phyloP scores from a whole-genome alignment of 2,329 filamentous ascomycete genomes.

The Fusarium sp. region DNA sequence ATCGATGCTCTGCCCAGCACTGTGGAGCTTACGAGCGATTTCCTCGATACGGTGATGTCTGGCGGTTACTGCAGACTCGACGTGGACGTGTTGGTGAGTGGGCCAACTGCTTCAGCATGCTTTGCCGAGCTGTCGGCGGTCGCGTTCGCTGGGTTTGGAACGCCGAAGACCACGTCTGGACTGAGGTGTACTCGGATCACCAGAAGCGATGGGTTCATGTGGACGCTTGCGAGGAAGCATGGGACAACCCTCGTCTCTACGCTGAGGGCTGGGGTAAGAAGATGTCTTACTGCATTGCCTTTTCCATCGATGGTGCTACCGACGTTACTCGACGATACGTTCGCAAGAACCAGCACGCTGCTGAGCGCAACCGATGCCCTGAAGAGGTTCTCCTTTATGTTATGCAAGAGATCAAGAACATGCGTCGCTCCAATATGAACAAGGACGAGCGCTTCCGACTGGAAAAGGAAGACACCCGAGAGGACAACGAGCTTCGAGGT shows the following conservation, averaged over 20 bases:
- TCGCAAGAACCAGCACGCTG: slow-evolving; percentile 77
- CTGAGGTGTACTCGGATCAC: slow-evolving; percentile 95
- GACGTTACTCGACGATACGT: slow-evolving; percentile 76
- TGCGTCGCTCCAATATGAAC: slow-evolving; percentile 84
- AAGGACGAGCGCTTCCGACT: slow-evolving; percentile 87
- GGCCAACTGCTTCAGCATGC: slow-evolving; percentile 99
- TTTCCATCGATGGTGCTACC: slow-evolving; percentile 86
- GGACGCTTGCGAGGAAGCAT: slow-evolving; percentile 92
- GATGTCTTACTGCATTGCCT: slow-evolving; percentile 96
- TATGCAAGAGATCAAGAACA: slow-evolving; percentile 88
- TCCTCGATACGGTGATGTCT: slow-evolving; percentile 94
- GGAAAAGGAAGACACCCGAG: slow-evolving; percentile 81
- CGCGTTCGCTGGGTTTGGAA: slow-evolving; percentile 99
- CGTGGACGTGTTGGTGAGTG: slow-evolving; percentile 92
- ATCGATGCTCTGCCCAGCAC: slow-evolving; percentile 81
- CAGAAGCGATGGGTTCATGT: slow-evolving; percentile 96
- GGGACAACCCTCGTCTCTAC: slow-evolving; percentile 94
- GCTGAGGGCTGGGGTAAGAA: slow-evolving; percentile 96
- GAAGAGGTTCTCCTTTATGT: slow-evolving; percentile 94
- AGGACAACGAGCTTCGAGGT: slow-evolving; percentile 79
- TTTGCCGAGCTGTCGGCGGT: slow-evolving; percentile 91
- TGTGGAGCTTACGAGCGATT: slow-evolving; percentile 90
- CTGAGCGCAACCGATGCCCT: slow-evolving; percentile 81
- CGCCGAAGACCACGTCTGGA: slow-evolving; percentile 97
- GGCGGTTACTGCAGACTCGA: slow-evolving; percentile 87